phyloP scores from a whole-genome alignment of 352 stramenopile genomes.

The Globisporangium recalcitrans region DNA sequence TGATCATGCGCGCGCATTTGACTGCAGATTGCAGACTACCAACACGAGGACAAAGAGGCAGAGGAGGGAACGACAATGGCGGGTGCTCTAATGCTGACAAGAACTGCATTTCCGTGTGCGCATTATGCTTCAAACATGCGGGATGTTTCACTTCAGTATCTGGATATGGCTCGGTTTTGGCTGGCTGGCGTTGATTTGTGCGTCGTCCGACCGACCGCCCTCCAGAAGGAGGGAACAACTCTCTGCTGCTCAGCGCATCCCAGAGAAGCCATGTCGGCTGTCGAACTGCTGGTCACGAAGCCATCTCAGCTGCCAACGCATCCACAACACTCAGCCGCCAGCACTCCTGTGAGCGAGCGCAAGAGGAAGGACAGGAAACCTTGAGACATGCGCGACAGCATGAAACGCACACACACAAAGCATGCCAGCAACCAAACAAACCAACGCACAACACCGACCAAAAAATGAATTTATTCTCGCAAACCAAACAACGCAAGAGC shows the following conservation, averaged over 20 bases:
- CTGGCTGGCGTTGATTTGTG: not conserved
- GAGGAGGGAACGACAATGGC: not conserved
- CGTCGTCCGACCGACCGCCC: not conserved
- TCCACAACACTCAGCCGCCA: not conserved
- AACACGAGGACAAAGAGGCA: too few relatives aligned
- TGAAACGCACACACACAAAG: not conserved
- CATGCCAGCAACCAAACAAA: not conserved
- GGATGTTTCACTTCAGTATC: not conserved
- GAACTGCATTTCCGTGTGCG: not conserved
- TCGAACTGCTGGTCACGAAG: conserved; percentile 1
- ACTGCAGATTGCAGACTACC: too few relatives aligned
- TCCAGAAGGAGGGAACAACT: not conserved
- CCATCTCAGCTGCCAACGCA: not conserved
- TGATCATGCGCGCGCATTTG: too few relatives aligned
- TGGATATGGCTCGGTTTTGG: not conserved
- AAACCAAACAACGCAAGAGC: conserved; percentile 12
- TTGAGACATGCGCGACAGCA: not conserved
- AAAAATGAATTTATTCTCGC: conserved; percentile 23
- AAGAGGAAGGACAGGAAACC: not conserved
- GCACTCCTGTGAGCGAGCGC: not conserved
- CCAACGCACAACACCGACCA: conserved; percentile 3
- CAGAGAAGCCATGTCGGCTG: conserved; percentile 9
- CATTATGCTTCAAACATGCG: not conserved
- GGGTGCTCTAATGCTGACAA: not conserved
- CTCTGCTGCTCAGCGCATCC: not conserved